These are phyloP conservation scores for Tagetes patula DNA, from an alignment of 129 eudicot species.

Conservation along the genomic window DNA sequence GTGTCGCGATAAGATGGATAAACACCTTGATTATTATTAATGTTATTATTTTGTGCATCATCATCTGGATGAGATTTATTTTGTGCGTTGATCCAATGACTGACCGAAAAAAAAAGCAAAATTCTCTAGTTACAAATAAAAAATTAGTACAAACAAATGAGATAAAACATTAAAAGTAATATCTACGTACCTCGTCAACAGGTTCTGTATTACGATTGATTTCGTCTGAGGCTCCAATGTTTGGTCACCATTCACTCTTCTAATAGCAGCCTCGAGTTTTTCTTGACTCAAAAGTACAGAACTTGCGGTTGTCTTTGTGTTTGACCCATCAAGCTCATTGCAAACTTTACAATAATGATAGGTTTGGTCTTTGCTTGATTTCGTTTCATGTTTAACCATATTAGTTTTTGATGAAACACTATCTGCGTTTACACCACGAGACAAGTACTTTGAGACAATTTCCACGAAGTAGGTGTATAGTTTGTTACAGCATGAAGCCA, in stretches of 20 bases:
- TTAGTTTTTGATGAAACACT: conserved; percentile 21
- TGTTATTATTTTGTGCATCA: conserved; percentile 27
- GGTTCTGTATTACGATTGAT: conserved; percentile 63
- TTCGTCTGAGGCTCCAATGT: conserved; percentile 59
- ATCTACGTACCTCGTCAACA: conserved; percentile 59
- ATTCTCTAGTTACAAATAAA: conserved; percentile 6
- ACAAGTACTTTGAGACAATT: conserved; percentile 49
- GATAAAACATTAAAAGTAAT: neutral
- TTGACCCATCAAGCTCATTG: conserved; percentile 38
- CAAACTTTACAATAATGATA: conserved; percentile 31
- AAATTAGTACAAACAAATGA: neutral
- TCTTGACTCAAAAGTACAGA: conserved; percentile 52
- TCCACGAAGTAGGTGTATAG: conserved; percentile 13
- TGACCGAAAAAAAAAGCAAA: conserved; percentile 21
- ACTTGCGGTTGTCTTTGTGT: conserved; percentile 29
- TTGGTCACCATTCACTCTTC: conserved; percentile 66
- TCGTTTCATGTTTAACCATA: neutral
- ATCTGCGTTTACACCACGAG: conserved; percentile 12
- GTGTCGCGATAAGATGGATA: conserved; percentile 72
- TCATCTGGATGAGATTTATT: conserved; percentile 39
- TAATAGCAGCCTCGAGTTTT: conserved; percentile 69
- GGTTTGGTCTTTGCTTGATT: conserved; percentile 31
- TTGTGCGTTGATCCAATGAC: conserved; percentile 73
- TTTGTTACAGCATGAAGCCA: conserved; percentile 43
- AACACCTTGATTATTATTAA: conserved; percentile 53